Percentiles rank a stretch among this genome's conserved stretches.
phyloP scores from a whole-genome alignment of 2,329 filamentous ascomycete genomes.

The Calonectria crousiana region DNA sequence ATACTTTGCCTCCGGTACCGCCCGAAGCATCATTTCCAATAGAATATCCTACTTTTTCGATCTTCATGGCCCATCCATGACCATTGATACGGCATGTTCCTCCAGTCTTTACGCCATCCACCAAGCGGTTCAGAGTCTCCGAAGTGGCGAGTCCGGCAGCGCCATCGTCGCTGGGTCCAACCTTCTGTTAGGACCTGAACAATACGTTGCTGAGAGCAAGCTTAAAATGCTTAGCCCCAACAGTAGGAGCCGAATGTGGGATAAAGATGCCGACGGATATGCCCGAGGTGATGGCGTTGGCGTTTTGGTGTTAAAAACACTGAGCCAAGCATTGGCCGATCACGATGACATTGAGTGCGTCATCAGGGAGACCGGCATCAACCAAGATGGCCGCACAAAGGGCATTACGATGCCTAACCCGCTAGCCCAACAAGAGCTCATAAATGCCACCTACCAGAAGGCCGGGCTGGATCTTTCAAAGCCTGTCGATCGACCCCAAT shows the following conservation, averaged over 20 bases:
- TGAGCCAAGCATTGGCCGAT: slow-evolving; percentile 51
- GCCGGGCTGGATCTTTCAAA: background rate
- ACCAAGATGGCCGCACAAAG: slow-evolving; percentile 34
- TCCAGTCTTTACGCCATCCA: slow-evolving; percentile 51
- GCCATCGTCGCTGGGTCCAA: slow-evolving; percentile 35
- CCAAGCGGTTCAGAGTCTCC: slow-evolving; percentile 32
- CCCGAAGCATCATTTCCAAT: slow-evolving; percentile 28
- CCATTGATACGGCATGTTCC: slow-evolving; percentile 56
- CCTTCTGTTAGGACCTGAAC: slow-evolving; percentile 29
- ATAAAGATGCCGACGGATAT: background rate
- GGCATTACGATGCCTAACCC: background rate
- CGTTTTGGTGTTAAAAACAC: background rate
- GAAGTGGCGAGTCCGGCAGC: slow-evolving; percentile 19
- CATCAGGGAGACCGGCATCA: slow-evolving; percentile 38
- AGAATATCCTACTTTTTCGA: slow-evolving; percentile 38
- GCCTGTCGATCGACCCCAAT: background rate
- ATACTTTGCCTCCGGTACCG: slow-evolving; percentile 23
- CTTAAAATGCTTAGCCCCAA: slow-evolving; percentile 1
- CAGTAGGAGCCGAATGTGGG: background rate
- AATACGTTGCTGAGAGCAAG: background rate
- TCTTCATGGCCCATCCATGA: slow-evolving; percentile 38
- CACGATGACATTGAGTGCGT: slow-evolving; percentile 39
- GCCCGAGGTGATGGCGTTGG: background rate
- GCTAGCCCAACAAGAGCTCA: background rate
- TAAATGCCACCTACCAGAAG: background rate